Evolutionary conservation across 352 stramenopile genomes (phyloP).

Genomic region (Globisporangium mamillatum): DNA sequence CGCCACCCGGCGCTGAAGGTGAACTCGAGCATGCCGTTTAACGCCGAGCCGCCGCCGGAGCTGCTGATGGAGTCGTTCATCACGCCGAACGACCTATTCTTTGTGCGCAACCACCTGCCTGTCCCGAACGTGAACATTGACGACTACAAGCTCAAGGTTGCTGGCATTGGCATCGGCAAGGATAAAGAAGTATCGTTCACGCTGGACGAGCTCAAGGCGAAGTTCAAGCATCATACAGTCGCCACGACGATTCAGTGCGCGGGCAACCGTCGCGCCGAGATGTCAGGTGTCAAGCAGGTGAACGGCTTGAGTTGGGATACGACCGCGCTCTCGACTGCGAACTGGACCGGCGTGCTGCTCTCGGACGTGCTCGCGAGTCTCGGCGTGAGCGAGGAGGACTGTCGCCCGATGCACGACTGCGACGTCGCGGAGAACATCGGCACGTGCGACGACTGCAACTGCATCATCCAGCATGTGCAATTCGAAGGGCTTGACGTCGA

Average conservation of each 20-base stretch:
- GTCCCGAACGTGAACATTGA: constrained; percentile 87
- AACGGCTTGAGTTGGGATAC: constrained; percentile 85
- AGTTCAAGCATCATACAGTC: constrained; percentile 91
- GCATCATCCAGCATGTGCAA: constrained; percentile 84
- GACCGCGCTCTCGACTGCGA: constrained; percentile 92
- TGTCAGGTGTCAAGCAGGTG: constrained; percentile 90
- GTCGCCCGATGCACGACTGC: constrained; percentile 47
- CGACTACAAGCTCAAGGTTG: constrained; percentile 65
- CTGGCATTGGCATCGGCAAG: constrained; percentile 54
- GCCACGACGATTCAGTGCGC: constrained; percentile 96
- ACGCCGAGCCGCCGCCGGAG: constrained; percentile 91
- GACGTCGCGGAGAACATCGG: constrained; percentile 54
- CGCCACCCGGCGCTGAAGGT: constrained; percentile 88
- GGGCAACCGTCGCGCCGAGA: constrained; percentile 94
- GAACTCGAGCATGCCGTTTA: constrained; percentile 94
- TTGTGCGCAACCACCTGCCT: constrained; percentile 97
- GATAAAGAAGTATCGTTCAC: constrained; percentile 43
- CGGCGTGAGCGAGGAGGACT: constrained; percentile 81
- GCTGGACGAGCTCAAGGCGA: constrained; percentile 90
- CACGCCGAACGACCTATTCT: constrained; percentile 96
- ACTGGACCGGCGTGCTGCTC: constrained; percentile 93
- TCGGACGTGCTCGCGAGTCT: constrained; percentile 89
- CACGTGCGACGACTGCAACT: constrained; percentile 50
- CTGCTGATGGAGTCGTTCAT: constrained; percentile 94
- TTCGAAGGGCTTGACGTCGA: constrained; percentile 78